Conservation (phyloP, 2,329 filamentous ascomycete genomes). For the Ophiostoma australiae region DNA sequence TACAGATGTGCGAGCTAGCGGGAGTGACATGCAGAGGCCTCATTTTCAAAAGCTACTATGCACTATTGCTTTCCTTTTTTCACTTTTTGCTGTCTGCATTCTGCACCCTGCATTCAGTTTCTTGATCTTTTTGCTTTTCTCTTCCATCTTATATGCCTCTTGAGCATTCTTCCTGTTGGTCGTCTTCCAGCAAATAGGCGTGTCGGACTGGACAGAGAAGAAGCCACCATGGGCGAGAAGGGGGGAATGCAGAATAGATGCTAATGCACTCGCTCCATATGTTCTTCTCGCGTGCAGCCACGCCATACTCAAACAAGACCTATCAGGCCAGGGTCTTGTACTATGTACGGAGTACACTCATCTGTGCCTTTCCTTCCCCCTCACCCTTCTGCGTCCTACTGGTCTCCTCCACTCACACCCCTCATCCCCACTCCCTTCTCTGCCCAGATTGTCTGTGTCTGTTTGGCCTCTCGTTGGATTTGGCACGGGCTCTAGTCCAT, state of each 20-base stretch:
- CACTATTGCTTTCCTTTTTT: neutral
- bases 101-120: neutral
- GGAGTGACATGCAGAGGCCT: conserved; percentile 5
- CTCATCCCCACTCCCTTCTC: conserved; percentile 14
- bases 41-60: neutral
- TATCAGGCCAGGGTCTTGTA: conserved; percentile 10
- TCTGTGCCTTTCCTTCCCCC: neutral
- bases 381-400: conserved; percentile 1
- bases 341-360: no score
- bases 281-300: conserved; percentile 15
- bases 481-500: neutral
- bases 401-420: conserved; percentile 18
- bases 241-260: conserved; percentile 1
- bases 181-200: conserved; percentile 4
- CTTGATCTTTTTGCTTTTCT: neutral
- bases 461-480: neutral
- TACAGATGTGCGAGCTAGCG: neutral
- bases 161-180: neutral
- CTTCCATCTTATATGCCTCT: neutral
- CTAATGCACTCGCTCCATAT: conserved; percentile 17
- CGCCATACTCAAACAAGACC: conserved; percentile 16
- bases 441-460: neutral
- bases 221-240: neutral
- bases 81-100: neutral
- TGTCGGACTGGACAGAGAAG: neutral